Evolutionary conservation across 257 asterid species (phyloP), one percentile per base, ranked within the genome.

Genomic region (Ilex aquifolium): DNA sequence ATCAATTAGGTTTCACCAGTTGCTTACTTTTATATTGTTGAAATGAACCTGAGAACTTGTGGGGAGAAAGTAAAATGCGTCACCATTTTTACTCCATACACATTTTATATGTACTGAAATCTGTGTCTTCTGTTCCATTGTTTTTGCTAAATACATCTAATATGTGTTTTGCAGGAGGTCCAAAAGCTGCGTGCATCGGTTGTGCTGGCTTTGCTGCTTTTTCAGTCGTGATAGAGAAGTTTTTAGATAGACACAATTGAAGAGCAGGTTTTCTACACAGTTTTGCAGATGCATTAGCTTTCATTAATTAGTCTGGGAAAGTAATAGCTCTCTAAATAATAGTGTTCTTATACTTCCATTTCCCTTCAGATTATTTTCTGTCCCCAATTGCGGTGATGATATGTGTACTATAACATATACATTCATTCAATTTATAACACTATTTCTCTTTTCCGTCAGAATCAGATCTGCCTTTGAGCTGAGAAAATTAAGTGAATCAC

Each of bases 181-280:
- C 82, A 30, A 64, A 77, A 73, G 84, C 86, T 4, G 84, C 84
- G 8, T 81, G 87, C 31, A 65, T 13, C 30, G 87, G 84, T 40
- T 81, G 87, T 63, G 84, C 78, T 58, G 87, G 87, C 15, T 78
- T 81, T 54, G 82, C 84, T 60, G 72, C 84, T 60, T 81, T 78
- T 70, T 81, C 86, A 1, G 86, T 81, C 32, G n/a, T 81, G 62
- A 81, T 78, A 70, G 87, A 81, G 78, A 81, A 78, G 74, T 81
- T 81, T 59, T 68, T 81, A 31, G 87, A 81, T 7, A 70, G 84
- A 53, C 74, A 75, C 10, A 56, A 61, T 50, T 72, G 61, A 72
- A 52, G 53, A 17, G 15, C 14, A 17, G 27, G 30, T 14, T 2
- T 10, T 21, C 30, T 2, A 17, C 4, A 27, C 31, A 53, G 30